Percentiles rank a stretch among this genome's conserved stretches.
Conservation (phyloP, 1,284 basidiomycete genomes). For the Irpex lacteus region DNA sequence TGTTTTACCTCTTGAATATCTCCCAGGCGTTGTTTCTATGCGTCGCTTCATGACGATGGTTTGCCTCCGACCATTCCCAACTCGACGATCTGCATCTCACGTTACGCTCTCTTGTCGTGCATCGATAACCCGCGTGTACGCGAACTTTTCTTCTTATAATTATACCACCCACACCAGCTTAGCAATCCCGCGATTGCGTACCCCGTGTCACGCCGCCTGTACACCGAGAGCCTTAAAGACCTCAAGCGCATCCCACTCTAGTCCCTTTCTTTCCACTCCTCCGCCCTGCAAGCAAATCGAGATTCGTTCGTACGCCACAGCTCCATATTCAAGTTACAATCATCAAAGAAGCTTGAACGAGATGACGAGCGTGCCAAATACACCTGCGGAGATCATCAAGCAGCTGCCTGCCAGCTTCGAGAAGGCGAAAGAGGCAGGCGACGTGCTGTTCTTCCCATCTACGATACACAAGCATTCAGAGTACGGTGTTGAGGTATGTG, state of each 20-base stretch:
- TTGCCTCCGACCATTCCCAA: not conserved
- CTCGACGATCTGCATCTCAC: not conserved
- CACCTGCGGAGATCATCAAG: slow-evolving; percentile 52
- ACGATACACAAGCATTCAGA: slow-evolving; percentile 59
- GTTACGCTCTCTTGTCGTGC: not conserved
- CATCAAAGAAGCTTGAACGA: not conserved
- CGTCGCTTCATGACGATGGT: too few relatives aligned
- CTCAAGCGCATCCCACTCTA: too few relatives aligned
- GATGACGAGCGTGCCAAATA: slow-evolving; percentile 21
- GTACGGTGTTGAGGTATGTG: slow-evolving; percentile 57
- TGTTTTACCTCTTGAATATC: not conserved
- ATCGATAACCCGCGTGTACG: slow-evolving; percentile 10
- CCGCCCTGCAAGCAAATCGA: not conserved
- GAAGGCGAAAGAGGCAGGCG: slow-evolving; percentile 60
- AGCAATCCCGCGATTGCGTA: not conserved
- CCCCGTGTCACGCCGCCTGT: not conserved
- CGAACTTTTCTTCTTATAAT: not conserved
- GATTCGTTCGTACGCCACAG: not conserved
- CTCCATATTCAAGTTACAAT: not conserved
- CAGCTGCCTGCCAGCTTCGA: slow-evolving; percentile 59
- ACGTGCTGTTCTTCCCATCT: slow-evolving; percentile 77
- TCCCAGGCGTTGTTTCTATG: too few relatives aligned
- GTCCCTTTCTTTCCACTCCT: not conserved
- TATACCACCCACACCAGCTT: not conserved
- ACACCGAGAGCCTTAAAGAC: not conserved